Base-by-base conservation (phyloP, 345 rosid species). In the Populus euphratica region DNA sequence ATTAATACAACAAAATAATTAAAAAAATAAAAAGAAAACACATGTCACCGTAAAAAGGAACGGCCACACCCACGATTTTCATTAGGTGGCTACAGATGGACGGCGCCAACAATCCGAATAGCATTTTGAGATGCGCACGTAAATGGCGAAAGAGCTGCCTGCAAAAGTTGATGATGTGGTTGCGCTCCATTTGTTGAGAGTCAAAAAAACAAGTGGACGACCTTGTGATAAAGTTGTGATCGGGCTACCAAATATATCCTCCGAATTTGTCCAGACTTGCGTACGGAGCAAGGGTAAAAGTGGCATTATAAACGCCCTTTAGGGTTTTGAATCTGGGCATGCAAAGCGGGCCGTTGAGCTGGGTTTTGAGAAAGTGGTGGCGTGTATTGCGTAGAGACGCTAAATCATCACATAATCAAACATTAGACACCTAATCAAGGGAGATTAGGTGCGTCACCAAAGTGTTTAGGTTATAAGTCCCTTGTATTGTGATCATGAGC, bases 121-220 rank as follows among this genome's bases (percentile, higher is more conserved):
- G 66, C 13, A 27, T 10, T 13, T 78, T 72, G 74, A 78, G 77
- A 68, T 68, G 80, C 59, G 36, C 77, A 82, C 80, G 80, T 72
- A 78, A 81, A 66, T 56, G 61, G 47, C 67, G 31, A 71, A 44
- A 14, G 36, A 33, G 36, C 56, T 50, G 18, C 18, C 5, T 6
- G 6, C 56, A 1, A 18, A 49, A 49, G 44, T 54, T 16, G 83
- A 65, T 66, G 29, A 8, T 31, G 35, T 76, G 13, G 83, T 66
- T 75, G 76, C 71, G 76, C 83, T 71, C 33, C 1, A 39, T 41
- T 54, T 12, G 8, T 10, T 25, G 12, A 5, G 23, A 52, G 27
- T 33, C 56, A 33, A 33, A 52, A 18, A 7, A 6, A 52, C 2
- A 6, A 52, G 59, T 52, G 59, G n/a, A 52, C n/a, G 43, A 5